A percentile compares a stretch with the other conserved stretches of the same genome.
Evolutionary conservation across 2,329 filamentous ascomycete genomes (phyloP).

Genomic region (Colletotrichum nymphaeae): DNA sequence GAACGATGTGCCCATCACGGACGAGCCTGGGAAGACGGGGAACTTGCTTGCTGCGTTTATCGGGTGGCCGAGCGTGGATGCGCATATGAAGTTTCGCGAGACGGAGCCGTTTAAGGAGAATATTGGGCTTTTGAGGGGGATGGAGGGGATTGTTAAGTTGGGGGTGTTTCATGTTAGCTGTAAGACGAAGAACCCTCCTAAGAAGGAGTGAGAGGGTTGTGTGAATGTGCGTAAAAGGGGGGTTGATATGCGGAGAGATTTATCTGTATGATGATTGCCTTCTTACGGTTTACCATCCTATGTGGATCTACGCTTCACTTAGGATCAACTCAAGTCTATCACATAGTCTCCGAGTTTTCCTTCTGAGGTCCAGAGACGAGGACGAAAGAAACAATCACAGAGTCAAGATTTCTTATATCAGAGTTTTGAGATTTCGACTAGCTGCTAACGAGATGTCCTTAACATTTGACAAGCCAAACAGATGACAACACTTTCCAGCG

Average conservation of each 20-base stretch:
- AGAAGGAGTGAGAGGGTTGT: neutral
- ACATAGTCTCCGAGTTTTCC: too few relatives aligned
- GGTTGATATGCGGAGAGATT: neutral
- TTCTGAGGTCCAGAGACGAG: too few relatives aligned
- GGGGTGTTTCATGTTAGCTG: neutral
- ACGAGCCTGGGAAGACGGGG: conserved; percentile 42
- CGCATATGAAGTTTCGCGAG: conserved; percentile 49
- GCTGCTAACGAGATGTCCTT: too few relatives aligned
- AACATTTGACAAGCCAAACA: too few relatives aligned
- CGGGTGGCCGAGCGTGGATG: conserved; percentile 52
- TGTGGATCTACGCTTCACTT: too few relatives aligned
- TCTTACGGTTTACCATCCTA: too few relatives aligned
- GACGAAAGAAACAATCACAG: too few relatives aligned
- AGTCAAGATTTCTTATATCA: too few relatives aligned
- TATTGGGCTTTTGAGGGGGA: conserved; percentile 39
- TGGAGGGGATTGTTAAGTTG: conserved; percentile 1
- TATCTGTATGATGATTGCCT: neutral
- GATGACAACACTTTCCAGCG: too few relatives aligned
- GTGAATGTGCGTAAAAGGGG: too few relatives aligned
- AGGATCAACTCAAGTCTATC: too few relatives aligned
- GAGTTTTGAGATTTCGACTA: too few relatives aligned
- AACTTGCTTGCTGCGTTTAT: conserved; percentile 43
- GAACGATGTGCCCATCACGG: conserved; percentile 44
- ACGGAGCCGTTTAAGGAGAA: conserved; percentile 48
- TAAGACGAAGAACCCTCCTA: neutral